Base-by-base conservation (phyloP, 352 stramenopile species). In the Phytopythium boreale region DNA sequence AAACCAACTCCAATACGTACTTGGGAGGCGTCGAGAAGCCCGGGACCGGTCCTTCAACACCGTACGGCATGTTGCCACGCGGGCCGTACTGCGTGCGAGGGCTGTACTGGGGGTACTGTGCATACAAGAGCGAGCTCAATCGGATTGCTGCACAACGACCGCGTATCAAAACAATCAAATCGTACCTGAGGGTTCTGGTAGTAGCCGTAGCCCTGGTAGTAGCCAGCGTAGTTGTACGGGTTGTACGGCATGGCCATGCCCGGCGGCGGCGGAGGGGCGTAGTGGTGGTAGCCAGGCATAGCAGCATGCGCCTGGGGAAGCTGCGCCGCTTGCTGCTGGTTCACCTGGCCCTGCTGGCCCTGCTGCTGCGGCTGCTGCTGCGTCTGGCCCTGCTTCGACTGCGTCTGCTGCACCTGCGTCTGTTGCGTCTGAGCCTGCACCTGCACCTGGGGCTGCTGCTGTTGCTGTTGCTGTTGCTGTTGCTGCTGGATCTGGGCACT, bases 191-290 rank as follows among this genome's bases (percentile, higher is more conserved):
- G 87, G 72, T 92, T 95, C 67, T 93, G 85, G 71, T 94, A 95
- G 71, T 95, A 95, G 36, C 83, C 82, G 66, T 94, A 95, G 63
- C 83, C 82, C 66, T 93, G 87, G 72, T 93, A 95, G 73, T 94
- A 92, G 43, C 71, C 82, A 39, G 71, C 76, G 67, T 95, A 95
- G 69, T 91, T 95, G 77, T 95, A 95, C 58, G 87, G 87, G 72
- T 95, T 93, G 82, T 93, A 95, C 10, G 81, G 82, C 74, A 95
- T 72, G 22, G 87, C 84, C 87, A 95, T 95, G 29, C 87, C 87
- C 27, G 87, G 87, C 31, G 87, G 87, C n/a, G 87, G 87, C 37
- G 84, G 87, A 27, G 87, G 87, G 20, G 84, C 82, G 57, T 92
- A 95, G 70, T 95, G 81, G 66, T 88, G 87, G 71, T 95, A 95